Base-by-base conservation (phyloP, 441 rosid species). In the Croton laevigatus region DNA sequence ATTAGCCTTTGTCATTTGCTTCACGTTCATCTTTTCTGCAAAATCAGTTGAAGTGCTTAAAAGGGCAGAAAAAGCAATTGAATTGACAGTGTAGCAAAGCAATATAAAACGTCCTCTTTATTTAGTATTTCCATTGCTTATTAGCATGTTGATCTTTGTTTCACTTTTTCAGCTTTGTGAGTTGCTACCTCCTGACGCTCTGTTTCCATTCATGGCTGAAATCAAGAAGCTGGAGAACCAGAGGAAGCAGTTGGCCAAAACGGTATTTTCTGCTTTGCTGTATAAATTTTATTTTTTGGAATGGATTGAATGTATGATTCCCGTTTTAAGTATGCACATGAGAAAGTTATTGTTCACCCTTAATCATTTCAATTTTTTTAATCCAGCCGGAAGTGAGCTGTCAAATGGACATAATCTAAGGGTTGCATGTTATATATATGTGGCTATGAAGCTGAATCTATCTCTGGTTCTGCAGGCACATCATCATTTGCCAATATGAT, bases 161-260 rank as follows among this genome's bases (percentile, higher is more conserved):
- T 62, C 61, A 59, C 38, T 4, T 71, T 69, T 54, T 76, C 91
- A 95, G 98, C 88, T 95, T 66, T 89, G 98, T 83, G 99, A 79
- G 64, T 65, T 85, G 11, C 76, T 95, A 58, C 95, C 93, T 70
- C 75, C 85, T 69, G 88, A 80, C 49, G 83, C 96, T 2, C 78
- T 91, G 81, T 66, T 77, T 81, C 98, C 98, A 37, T 93, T 93
- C 78, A 80, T 88, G 81, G 94, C 86, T 78, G 99, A 93, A 84
- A 93, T 89, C 59, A 85, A 86, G 83, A 95, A 85, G 87, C 98
- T 96, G 45, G 91, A 87, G 62, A 87, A 80, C 84, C 93, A 82
- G 78, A 79, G 98, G 84, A 93, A 87, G 85, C 90, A 83, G 65
- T 86, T 84, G 45, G 94, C 90, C 27, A 80, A 81, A 74, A 89